Base-by-base conservation (phyloP, 306 rosid species). In the Fagus sylvatica region DNA sequence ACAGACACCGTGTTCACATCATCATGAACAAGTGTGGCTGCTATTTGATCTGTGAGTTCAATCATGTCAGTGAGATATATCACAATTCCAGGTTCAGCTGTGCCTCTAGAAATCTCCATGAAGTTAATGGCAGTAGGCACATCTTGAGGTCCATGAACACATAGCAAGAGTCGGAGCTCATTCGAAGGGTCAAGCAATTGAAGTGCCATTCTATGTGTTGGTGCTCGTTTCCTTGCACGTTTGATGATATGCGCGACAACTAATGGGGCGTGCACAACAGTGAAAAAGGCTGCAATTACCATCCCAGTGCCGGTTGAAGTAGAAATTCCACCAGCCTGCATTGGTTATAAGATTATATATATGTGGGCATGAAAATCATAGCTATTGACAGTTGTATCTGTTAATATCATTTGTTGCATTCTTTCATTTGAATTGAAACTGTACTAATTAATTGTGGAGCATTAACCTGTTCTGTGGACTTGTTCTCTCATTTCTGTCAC, bases 21-120 rank as follows among this genome's bases (percentile, higher is more conserved):
- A 61, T 80, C 88, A 1, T 77, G 83, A 57, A 89, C 91, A 5
- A 90, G 42, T 32, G 92, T 78, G 32, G 88, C 82, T 2, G 90
- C 89, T 57, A 93, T 72, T 71, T 87, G 79, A 11, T 87, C 88
- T 4, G 93, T 93, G 79, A 93, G 93, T 74, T 93, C 98, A 39
- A 95, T 83, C 87, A 93, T 74, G 80, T 93, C 98, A 1, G 97
- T 80, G n/a, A 89, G 89, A 54, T 85, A 88, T 10, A 95, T 88
- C 40, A 86, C 64, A 10, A 90, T 82, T 32, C 93, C 96, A 1
- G 96, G 92, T 51, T 90, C 87, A 22, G 78, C 53, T 53, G 80
- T 22, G 54, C 97, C 96, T 28, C 93, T 76, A 19, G 96, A 83
- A 65, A 95, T 89, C 85, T 95, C 99, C 86, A 93, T 84, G 75